A percentile compares a stretch with the other conserved stretches of the same genome.
phyloP scores from a whole-genome alignment of 1,284 basidiomycete genomes.

The Microbotryum lychnidis-dioicae region DNA sequence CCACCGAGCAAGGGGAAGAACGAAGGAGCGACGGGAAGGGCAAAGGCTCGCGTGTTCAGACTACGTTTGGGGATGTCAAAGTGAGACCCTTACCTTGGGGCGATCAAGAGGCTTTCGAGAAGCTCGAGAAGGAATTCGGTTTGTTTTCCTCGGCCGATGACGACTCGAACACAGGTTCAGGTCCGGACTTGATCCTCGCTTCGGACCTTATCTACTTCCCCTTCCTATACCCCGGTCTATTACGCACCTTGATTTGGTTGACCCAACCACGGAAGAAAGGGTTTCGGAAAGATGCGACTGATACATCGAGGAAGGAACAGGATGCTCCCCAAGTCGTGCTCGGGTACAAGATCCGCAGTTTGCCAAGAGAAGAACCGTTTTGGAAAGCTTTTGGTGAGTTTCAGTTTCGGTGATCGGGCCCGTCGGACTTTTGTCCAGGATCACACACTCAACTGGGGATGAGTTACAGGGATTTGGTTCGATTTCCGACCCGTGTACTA shows the following conservation, averaged over 20 bases:
- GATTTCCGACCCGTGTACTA: constrained; percentile 52
- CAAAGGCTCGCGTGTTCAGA: not conserved
- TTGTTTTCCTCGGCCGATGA: not conserved
- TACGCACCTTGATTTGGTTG: constrained; percentile 58
- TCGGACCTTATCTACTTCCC: constrained; percentile 58
- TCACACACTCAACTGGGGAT: too few relatives aligned
- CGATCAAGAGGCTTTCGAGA: constrained; percentile 43
- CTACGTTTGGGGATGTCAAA: constrained; percentile 27
- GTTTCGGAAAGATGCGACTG: not conserved
- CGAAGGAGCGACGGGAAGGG: too few relatives aligned
- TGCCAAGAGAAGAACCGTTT: constrained; percentile 66
- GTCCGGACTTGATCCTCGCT: constrained; percentile 21
- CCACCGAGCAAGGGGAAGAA: too few relatives aligned
- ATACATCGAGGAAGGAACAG: not conserved
- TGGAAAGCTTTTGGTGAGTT: constrained; percentile 66
- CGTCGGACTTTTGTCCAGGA: not conserved
- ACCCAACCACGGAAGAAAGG: constrained; percentile 45
- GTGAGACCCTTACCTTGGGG: constrained; percentile 63
- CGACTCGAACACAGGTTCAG: not conserved
- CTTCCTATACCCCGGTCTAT: constrained; percentile 58
- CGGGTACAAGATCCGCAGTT: constrained; percentile 60
- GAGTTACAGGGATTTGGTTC: constrained; percentile 52
- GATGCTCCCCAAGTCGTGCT: not conserved
- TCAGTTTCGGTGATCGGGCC: too few relatives aligned
- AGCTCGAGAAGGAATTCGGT: not conserved